A percentile compares a stretch with the other conserved stretches of the same genome.
These are phyloP conservation scores for Aspergillus fumigatiaffinis DNA, from an alignment of 2,329 filamentous ascomycete genomes.

Conservation along the genomic window DNA sequence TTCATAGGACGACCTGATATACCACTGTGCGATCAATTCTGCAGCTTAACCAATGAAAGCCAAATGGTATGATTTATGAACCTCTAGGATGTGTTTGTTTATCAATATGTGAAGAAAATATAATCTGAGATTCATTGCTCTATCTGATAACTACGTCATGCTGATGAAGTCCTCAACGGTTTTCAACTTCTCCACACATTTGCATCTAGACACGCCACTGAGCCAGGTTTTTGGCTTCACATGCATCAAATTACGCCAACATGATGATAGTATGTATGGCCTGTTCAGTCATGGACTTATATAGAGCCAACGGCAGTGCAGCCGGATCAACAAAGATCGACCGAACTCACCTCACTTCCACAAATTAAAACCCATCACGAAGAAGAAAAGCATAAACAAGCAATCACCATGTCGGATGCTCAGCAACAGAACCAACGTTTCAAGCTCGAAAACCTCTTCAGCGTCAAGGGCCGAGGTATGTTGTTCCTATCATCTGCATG, in stretches of 20 bases:
- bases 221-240: background rate
- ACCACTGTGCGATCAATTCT: background rate
- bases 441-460: constrained; percentile 50
- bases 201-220: background rate
- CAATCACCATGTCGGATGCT: constrained; percentile 9
- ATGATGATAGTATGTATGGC: background rate
- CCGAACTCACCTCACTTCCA: too few species aligned
- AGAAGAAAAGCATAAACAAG: background rate
- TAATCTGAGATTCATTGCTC: background rate
- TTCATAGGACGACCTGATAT: too few species aligned
- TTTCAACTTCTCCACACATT: background rate
- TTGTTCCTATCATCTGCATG: background rate
- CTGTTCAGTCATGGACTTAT: background rate
- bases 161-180: background rate
- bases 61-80: too few species aligned
- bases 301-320: background rate
- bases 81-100: background rate
- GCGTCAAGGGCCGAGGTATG: constrained; percentile 46
- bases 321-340: background rate
- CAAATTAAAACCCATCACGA: background rate
- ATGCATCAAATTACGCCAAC: background rate
- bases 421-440: constrained; percentile 44
- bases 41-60: background rate
- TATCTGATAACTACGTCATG: background rate
- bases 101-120: background rate